Percentiles rank a stretch among this genome's conserved stretches.
These are phyloP conservation scores for Prunus yedoensis DNA, from an alignment of 331 rosid genomes.

Conservation along the genomic window DNA sequence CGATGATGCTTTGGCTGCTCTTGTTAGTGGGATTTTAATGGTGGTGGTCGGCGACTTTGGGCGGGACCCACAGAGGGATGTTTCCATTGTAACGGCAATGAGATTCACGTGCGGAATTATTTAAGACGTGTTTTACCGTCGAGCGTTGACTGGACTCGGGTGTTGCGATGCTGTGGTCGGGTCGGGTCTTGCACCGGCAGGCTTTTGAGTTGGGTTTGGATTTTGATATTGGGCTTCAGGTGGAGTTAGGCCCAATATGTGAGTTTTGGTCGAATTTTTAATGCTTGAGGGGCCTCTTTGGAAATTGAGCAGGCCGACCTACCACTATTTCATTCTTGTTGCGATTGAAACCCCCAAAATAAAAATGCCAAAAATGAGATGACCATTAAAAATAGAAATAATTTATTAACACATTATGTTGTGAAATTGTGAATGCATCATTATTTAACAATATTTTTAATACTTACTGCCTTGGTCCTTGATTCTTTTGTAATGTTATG, in stretches of 20 bases:
- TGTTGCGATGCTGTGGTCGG: background rate
- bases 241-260: background rate
- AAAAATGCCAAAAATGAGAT: too few relatives aligned
- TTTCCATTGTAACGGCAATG: background rate
- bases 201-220: background rate
- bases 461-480: too few relatives aligned
- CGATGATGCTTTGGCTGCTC: background rate
- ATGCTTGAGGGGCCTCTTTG: background rate
- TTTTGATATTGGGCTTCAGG: background rate
- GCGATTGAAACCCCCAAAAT: too few relatives aligned
- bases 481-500: too few relatives aligned
- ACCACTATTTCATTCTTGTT: too few relatives aligned
- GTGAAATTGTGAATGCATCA: too few relatives aligned
- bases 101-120: background rate
- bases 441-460: too few relatives aligned
- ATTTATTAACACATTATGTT: too few relatives aligned
- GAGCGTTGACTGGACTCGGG: background rate
- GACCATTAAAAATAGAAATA: too few relatives aligned
- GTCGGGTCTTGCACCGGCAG: background rate
- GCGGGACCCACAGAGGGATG: background rate
- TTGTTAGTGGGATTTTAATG: background rate
- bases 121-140: background rate
- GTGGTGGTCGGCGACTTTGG: background rate
- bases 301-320: too few relatives aligned
- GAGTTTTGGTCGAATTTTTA: background rate